phyloP scores from a whole-genome alignment of 225 moss, liverwort and hornwort genomes.

The Marchantia paleacea region DNA sequence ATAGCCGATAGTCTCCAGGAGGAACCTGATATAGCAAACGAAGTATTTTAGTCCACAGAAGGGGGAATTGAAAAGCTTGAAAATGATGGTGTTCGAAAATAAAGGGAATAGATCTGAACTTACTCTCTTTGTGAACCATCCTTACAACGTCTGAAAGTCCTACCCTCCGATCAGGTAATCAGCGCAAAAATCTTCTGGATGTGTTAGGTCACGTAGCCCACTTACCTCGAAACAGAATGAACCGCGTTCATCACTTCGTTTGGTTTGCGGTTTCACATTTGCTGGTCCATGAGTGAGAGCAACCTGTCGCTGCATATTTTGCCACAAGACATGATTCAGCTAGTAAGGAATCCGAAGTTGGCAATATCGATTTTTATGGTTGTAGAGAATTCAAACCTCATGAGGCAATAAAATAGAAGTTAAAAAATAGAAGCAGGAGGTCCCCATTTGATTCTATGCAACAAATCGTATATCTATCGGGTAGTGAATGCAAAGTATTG shows the following conservation, averaged over 20 bases:
- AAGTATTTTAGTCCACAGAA: background rate
- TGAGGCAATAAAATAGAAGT: background rate
- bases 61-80: background rate
- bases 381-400: background rate
- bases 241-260: constrained; percentile 56
- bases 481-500: background rate
- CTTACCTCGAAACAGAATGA: constrained; percentile 71
- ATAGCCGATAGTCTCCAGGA: constrained; percentile 63
- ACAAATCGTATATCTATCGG: background rate
- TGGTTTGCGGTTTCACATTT: constrained; percentile 58
- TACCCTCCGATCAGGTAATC: background rate
- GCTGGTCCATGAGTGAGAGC: constrained; percentile 59
- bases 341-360: background rate
- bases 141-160: background rate
- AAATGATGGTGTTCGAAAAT: no score
- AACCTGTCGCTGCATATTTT: constrained; percentile 59
- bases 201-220: background rate
- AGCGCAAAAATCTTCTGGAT: background rate
- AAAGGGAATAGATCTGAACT: no score
- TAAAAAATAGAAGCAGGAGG: background rate
- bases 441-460: background rate
- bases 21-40: constrained; percentile 35
- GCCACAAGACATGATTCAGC: background rate
- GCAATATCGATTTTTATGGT: background rate
- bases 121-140: background rate